Evolutionary conservation across 2,329 filamentous ascomycete species (phyloP), one percentile per base, ranked within the genome.

Genomic region (Chaetomiaceae sp.): DNA sequence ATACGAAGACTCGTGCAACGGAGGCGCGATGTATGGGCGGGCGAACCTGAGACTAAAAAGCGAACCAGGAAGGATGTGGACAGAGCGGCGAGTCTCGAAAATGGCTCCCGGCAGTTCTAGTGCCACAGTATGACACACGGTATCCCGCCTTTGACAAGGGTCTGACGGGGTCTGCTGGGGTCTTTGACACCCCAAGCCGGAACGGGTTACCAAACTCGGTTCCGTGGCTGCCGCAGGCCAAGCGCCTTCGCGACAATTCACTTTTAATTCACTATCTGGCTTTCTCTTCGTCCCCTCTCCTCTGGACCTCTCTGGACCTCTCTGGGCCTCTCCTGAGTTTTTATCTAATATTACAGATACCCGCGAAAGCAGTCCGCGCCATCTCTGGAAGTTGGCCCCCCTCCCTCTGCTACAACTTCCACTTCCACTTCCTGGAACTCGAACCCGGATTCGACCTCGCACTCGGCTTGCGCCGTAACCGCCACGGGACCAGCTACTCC

Each of bases 361-460:
- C 25, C 5, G 12, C 6, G 25, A 16, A 48, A 52, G 47, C 45
- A 40, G 52, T 48, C 21, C 35, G n/a, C n/a, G 55, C 55, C 52
- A 53, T 51, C 55, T 49, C 55, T 50, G 54, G 49, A 49, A 57
- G 58, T 30, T 57, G 56, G 54, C 56, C 44, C 27, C n/a, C n/a
- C n/a, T n/a, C n/a, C 31, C 25, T 53, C 37, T 51, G 43, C 40
- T 40, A n/a, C n/a, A n/a, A n/a, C n/a, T n/a, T n/a, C n/a, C n/a
- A n/a, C n/a, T 48, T 52, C 16, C 7, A 51, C 41, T 42, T 21
- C n/a, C 8, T 20, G 9, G 33, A 43, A 44, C 19, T 3, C 13
- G 7, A 43, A 10, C 3, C 17, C 39, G n/a, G n/a, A n/a, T n/a
- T n/a, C n/a, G n/a, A n/a, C n/a, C 6, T 35, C 33, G 33, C 4